These are phyloP conservation scores for Cutaneotrichosporon cyanovorans DNA, from an alignment of 1,284 basidiomycete species.

Conservation along the genomic window DNA sequence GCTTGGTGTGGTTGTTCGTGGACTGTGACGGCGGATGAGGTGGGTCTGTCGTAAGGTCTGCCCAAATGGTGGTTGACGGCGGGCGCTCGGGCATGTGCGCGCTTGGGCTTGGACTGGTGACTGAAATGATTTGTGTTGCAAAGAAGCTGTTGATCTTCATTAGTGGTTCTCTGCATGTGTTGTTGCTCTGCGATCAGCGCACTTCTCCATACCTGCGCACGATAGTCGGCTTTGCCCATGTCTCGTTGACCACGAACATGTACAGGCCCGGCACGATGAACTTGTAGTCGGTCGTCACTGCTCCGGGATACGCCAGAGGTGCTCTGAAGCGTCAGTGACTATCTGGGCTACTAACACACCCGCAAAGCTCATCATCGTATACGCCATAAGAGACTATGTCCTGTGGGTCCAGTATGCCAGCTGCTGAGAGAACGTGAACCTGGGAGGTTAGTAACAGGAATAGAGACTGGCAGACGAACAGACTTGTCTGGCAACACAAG, in stretches of 20 bases:
- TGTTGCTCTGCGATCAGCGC: not conserved
- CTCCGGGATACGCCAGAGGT: not conserved
- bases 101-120: not conserved
- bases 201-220: not conserved
- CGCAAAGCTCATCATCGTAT: slow-evolving; percentile 29
- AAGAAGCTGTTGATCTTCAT: slow-evolving; percentile 34
- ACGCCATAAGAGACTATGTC: slow-evolving; percentile 18
- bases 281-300: slow-evolving; percentile 23
- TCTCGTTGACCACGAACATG: slow-evolving; percentile 43
- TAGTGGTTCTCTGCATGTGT: slow-evolving; percentile 16
- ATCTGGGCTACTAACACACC: slow-evolving; percentile 17
- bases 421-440: slow-evolving; percentile 30
- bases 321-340: not conserved
- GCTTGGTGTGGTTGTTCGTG: no score
- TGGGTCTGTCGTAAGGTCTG: no score
- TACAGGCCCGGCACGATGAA: slow-evolving; percentile 41
- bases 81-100: not conserved
- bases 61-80: not conserved
- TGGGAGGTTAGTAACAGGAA: slow-evolving; percentile 2
- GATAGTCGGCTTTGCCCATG: slow-evolving; percentile 33
- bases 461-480: slow-evolving; percentile 9
- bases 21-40: no score
- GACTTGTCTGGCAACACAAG: slow-evolving; percentile 35
- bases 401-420: slow-evolving; percentile 23
- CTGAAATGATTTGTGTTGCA: no score